Evolutionary conservation across 192 early-diverging fungal genomes (phyloP).

Genomic region (Coemansia sp.): DNA sequence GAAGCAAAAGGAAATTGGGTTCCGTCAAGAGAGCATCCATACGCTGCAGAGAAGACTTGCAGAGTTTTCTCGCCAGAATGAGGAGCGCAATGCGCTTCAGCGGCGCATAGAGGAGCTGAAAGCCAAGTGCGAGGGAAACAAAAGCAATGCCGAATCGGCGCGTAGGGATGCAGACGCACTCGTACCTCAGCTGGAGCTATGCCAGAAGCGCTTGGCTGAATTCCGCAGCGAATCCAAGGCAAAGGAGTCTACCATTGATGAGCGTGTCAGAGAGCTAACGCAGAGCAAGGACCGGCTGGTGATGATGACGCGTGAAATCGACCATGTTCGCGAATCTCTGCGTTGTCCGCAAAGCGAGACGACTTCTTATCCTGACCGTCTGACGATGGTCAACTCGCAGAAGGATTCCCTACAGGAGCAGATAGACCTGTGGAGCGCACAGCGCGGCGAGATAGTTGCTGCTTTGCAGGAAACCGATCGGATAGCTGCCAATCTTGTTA

Average conservation of each 20-base stretch:
- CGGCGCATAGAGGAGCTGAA: constrained; percentile 31
- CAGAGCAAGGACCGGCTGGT: constrained; percentile 41
- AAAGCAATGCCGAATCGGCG: constrained; percentile 13
- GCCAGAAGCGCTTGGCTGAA: constrained; percentile 23
- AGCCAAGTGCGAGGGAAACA: constrained; percentile 5
- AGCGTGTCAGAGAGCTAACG: constrained; percentile 27
- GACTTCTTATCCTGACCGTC: constrained; percentile 24
- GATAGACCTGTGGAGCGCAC: constrained; percentile 22
- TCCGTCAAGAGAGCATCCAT: constrained; percentile 42
- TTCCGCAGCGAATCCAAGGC: constrained; percentile 29
- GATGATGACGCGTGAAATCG: constrained; percentile 35
- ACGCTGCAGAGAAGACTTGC: constrained; percentile 20
- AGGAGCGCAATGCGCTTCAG: constrained; percentile 24
- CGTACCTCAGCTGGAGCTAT: constrained; percentile 24
- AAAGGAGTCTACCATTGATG: constrained; percentile 29
- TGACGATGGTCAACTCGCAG: constrained; percentile 34
- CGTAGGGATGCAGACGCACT: constrained; percentile 21
- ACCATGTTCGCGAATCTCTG: constrained; percentile 22
- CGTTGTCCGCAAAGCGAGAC: constrained; percentile 22
- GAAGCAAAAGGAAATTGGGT: constrained; percentile 61
- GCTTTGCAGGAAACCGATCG: constrained; percentile 53
- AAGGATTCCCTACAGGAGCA: constrained; percentile 44
- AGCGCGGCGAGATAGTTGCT: constrained; percentile 50
- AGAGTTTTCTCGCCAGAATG: constrained; percentile 31
- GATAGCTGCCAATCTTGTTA: constrained; percentile 38